These are phyloP conservation scores for Nigrograna mackinnonii DNA, from an alignment of 2,329 filamentous ascomycete species.

Conservation along the genomic window DNA sequence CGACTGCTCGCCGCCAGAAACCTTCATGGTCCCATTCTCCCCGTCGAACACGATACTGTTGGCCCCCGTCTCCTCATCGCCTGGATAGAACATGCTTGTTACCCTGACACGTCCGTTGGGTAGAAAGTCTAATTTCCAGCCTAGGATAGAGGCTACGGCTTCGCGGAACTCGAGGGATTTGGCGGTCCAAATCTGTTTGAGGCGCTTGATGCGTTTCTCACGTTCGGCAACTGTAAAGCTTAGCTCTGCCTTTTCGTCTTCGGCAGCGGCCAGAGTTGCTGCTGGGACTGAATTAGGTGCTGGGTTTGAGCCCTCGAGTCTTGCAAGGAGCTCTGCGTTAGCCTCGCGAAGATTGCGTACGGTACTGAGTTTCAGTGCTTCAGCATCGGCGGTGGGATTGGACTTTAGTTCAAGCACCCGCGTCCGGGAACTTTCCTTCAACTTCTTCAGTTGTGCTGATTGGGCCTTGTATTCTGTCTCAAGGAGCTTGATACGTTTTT, in stretches of 20 bases:
- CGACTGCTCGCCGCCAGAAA: conserved; percentile 85
- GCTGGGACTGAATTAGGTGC: conserved; percentile 66
- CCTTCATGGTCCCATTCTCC: conserved; percentile 96
- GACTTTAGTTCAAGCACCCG: conserved; percentile 83
- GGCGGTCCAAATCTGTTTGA: conserved; percentile 89
- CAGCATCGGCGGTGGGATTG: conserved; percentile 88
- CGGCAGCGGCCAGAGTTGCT: conserved; percentile 74
- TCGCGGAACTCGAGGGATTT: conserved; percentile 96
- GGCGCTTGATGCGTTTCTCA: conserved; percentile 80
- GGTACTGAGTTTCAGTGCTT: conserved; percentile 81
- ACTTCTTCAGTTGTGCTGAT: conserved; percentile 70
- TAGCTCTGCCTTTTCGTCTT: conserved; percentile 71
- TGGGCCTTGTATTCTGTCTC: conserved; percentile 75
- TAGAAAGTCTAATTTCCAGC: conserved; percentile 94
- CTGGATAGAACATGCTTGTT: conserved; percentile 80
- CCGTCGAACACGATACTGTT: conserved; percentile 81
- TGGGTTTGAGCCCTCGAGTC: conserved; percentile 58
- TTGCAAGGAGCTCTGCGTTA: conserved; percentile 79
- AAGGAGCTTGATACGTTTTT: conserved; percentile 71
- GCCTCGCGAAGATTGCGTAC: conserved; percentile 78
- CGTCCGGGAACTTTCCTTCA: conserved; percentile 71
- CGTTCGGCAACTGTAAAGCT: conserved; percentile 57
- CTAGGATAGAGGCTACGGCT: conserved; percentile 86
- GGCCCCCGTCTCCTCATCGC: conserved; percentile 58
- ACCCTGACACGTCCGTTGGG: conserved; percentile 96